These are phyloP conservation scores for Podila epigama DNA, from an alignment of 192 early-diverging fungal genomes.

Conservation along the genomic window DNA sequence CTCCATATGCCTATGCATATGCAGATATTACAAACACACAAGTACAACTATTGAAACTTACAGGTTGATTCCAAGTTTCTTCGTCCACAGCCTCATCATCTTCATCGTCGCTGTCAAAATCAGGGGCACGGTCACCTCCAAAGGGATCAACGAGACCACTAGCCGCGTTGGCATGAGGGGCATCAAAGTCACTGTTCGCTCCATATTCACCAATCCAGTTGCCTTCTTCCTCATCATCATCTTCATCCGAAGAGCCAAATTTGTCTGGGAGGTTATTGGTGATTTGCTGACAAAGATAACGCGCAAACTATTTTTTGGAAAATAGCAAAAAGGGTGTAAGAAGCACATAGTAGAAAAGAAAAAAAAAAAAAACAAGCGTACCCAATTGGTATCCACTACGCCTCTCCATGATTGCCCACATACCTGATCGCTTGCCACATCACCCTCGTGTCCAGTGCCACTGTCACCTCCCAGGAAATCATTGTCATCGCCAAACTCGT, in stretches of 20 bases:
- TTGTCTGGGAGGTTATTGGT: slow-evolving; percentile 75
- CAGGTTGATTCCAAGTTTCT: slow-evolving; percentile 27
- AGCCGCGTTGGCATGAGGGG: slow-evolving; percentile 17
- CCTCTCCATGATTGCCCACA: no score
- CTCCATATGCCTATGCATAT: not conserved
- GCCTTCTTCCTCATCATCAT: slow-evolving; percentile 61
- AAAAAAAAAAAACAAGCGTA: no score
- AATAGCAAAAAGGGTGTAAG: not conserved
- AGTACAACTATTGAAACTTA: slow-evolving; percentile 1
- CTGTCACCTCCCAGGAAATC: slow-evolving; percentile 60
- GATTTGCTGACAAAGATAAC: slow-evolving; percentile 74
- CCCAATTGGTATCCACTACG: no score
- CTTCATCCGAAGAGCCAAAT: slow-evolving; percentile 71
- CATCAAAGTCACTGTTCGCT: slow-evolving; percentile 38
- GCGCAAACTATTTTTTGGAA: slow-evolving; percentile 62
- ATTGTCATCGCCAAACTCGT: slow-evolving; percentile 60
- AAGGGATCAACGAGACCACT: slow-evolving; percentile 30
- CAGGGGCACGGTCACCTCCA: slow-evolving; percentile 20
- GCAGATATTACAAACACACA: not conserved
- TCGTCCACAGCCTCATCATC: slow-evolving; percentile 41
- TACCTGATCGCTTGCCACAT: slow-evolving; percentile 73
- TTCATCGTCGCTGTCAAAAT: slow-evolving; percentile 46
- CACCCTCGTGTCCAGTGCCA: slow-evolving; percentile 61
- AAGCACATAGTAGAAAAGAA: not conserved
- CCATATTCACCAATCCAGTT: slow-evolving; percentile 57